Percentiles rank a stretch among this genome's conserved stretches.
Evolutionary conservation across 768 basidiomycete genomes (phyloP).

Genomic region (Leucosporidium creatinivorum): DNA sequence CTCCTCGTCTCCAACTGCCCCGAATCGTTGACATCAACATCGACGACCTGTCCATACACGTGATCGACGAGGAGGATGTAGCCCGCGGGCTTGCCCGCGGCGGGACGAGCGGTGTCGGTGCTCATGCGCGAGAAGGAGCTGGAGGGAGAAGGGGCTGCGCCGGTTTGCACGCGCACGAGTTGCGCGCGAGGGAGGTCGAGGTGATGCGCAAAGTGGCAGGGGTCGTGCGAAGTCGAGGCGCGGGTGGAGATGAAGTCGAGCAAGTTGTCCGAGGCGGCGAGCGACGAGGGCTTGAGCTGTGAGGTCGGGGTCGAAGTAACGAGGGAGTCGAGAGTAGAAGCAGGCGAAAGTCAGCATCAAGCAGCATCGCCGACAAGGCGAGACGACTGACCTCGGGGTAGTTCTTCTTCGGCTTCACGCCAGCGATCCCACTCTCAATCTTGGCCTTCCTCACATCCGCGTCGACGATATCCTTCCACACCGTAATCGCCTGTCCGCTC

Average conservation of each 20-base stretch:
- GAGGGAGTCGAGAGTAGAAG: constrained; percentile 49
- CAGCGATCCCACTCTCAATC: background rate
- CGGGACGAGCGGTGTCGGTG: background rate
- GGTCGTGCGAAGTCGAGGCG: constrained; percentile 49
- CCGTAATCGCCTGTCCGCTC: background rate
- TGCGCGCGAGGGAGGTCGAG: constrained; percentile 36
- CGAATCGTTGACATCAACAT: constrained; percentile 79
- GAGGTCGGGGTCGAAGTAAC: constrained; percentile 49
- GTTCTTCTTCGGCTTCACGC: constrained; percentile 51
- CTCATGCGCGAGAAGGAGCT: background rate
- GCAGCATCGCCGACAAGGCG: constrained; percentile 14
- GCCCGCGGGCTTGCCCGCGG: background rate
- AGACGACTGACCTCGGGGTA: constrained; percentile 50
- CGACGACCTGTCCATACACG: constrained; percentile 91
- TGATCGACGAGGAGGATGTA: constrained; percentile 49
- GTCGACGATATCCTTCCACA: background rate
- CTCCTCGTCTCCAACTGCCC: background rate
- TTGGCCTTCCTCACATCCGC: background rate
- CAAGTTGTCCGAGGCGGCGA: constrained; percentile 62
- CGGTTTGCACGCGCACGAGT: constrained; percentile 49
- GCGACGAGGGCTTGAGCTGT: constrained; percentile 47
- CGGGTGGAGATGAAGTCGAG: constrained; percentile 74
- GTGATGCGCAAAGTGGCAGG: constrained; percentile 1
- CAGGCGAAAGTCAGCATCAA: too few species aligned
- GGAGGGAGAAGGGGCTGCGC: background rate